Base-by-base conservation (phyloP, 768 basidiomycete genomes). In the Xerocomellus dryophilus region DNA sequence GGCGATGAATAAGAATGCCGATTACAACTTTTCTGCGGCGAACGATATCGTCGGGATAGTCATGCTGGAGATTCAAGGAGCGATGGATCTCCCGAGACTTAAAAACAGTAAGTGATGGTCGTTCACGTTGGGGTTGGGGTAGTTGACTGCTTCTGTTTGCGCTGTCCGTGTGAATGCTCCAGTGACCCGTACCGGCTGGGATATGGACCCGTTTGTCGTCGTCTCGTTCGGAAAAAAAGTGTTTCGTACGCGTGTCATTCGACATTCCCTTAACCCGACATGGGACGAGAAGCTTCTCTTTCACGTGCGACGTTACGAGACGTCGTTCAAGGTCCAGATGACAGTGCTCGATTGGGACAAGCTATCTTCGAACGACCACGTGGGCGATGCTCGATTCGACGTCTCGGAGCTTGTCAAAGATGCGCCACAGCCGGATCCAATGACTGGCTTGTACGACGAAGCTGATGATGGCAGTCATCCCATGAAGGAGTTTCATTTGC, bases 181-280 rank as follows among this genome's bases (percentile, higher is more conserved):
- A 90, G 90, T 92, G 83, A 92, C 86, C 2, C 83, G 88, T 0
- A 90, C 83, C 0, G 90, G 90, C 0, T 94, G 86, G 81, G 95
- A 98, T 67, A 97, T 98, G 94, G 94, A 98, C 63, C 94, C 95
- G 0, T 98, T 98, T 65, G 90, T 92, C 21, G 93, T 99, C 57
- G 81, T 95, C 58, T 93, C 92, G 4, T 99, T 99, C 58, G 92
- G 95, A 29, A 95, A 94, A 75, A 98, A 97, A 69, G 91, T 98
- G 5, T 98, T 98, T 74, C 81, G 95, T 3, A 98, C 95, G 0
- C 85, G 90, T 31, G 84, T 93, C 25, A 85, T 94, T 50, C 82
- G 93, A 4, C 92, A 94, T 69, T 85, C 82, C 0, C 74, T 86
- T 49, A 93, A 90, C 66, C 96, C 97, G 0, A 78, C 79, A 1